Percentiles rank a stretch among this genome's conserved stretches.
phyloP scores from a whole-genome alignment of 1,284 basidiomycete species.

The Xanthoconium separans region DNA sequence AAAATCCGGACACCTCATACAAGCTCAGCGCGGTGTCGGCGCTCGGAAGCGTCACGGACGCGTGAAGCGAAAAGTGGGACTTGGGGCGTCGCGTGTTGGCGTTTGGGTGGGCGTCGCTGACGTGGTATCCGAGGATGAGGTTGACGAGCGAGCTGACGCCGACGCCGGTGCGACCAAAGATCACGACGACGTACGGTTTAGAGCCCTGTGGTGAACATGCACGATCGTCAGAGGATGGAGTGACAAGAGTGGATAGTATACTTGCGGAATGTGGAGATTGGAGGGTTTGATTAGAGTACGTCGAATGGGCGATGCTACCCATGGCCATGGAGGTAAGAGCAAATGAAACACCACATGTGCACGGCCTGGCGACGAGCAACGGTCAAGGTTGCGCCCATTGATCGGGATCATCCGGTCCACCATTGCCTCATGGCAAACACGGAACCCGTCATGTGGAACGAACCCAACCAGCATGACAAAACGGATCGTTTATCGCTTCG shows the following conservation, averaged over 20 bases:
- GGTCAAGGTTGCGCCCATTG: neutral
- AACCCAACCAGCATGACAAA: too few species aligned
- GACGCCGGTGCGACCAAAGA: constrained; percentile 28
- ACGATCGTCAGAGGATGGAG: neutral
- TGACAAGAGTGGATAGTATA: neutral
- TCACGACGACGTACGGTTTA: constrained; percentile 21
- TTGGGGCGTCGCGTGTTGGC: neutral
- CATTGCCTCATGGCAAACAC: constrained; percentile 19
- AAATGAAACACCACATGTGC: neutral
- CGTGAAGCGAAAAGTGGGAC: neutral
- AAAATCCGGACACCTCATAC: constrained; percentile 24
- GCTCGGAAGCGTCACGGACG: neutral
- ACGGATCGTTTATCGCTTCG: too few species aligned
- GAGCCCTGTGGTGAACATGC: neutral
- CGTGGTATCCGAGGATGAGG: constrained; percentile 21
- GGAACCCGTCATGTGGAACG: neutral
- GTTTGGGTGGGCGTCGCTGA: constrained; percentile 16
- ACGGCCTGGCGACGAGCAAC: neutral
- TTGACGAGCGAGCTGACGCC: constrained; percentile 29
- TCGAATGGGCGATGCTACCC: constrained; percentile 3
- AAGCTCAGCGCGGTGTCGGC: constrained; percentile 9
- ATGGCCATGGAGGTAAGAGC: neutral
- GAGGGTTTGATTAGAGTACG: neutral
- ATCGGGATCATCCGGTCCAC: neutral
- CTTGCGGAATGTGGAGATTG: constrained; percentile 4